phyloP scores from a whole-genome alignment of 2,329 filamentous ascomycete species.

The Alternaria solani region DNA sequence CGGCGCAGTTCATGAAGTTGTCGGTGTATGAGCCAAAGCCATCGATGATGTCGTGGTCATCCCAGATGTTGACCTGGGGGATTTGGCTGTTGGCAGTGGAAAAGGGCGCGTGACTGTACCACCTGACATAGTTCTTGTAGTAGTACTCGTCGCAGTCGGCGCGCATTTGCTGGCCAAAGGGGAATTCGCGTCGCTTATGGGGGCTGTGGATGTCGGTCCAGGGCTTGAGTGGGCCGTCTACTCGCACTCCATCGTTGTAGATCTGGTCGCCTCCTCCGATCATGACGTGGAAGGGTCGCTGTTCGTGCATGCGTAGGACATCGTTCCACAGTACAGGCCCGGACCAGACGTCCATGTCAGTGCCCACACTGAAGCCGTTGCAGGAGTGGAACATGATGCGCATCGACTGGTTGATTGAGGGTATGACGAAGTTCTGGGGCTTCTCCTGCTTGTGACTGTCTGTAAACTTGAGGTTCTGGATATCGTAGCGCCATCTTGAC shows the following conservation, averaged over 20 bases:
- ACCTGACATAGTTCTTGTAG: constrained; percentile 67
- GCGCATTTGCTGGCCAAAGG: constrained; percentile 71
- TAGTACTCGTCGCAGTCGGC: constrained; percentile 68
- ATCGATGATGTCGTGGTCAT: constrained; percentile 72
- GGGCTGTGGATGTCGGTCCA: constrained; percentile 70
- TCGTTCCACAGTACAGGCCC: constrained; percentile 71
- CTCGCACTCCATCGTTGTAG: constrained; percentile 80
- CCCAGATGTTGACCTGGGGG: constrained; percentile 71
- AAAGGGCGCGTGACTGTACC: constrained; percentile 75
- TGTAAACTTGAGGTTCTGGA: constrained; percentile 71
- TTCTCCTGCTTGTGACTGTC: constrained; percentile 54
- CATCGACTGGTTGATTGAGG: constrained; percentile 69
- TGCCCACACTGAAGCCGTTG: constrained; percentile 73
- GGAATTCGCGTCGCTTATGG: constrained; percentile 65
- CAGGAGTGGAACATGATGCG: constrained; percentile 75
- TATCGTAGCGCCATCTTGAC: constrained; percentile 78
- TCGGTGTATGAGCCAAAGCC: constrained; percentile 72
- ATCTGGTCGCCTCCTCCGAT: constrained; percentile 92
- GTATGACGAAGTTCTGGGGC: constrained; percentile 61
- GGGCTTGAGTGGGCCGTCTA: constrained; percentile 76
- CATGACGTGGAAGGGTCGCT: constrained; percentile 72
- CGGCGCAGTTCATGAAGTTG: constrained; percentile 70
- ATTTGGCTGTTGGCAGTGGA: constrained; percentile 68
- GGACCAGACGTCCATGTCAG: constrained; percentile 68
- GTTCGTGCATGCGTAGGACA: constrained; percentile 66